Percentiles rank a stretch among this genome's conserved stretches.
phyloP scores from a whole-genome alignment of 1,284 basidiomycete species.

The Cutaneotrichosporon cavernicola region DNA sequence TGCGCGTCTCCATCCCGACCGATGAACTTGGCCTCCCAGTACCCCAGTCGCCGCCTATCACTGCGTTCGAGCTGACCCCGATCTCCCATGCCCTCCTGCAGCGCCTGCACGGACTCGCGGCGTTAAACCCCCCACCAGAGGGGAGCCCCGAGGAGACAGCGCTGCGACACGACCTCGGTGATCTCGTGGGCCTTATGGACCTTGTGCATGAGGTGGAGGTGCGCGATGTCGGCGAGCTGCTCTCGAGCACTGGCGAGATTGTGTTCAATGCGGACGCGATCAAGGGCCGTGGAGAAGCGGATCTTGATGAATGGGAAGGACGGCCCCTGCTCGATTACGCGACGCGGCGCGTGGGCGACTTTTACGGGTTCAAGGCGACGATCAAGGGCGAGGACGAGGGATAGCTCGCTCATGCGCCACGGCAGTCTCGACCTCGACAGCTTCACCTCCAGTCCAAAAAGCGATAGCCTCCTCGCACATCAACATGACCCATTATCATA shows the following conservation, averaged over 20 bases:
- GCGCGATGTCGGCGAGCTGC: slow-evolving; percentile 15
- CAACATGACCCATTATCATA: neutral
- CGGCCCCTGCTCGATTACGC: slow-evolving; percentile 23
- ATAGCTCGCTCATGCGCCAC: neutral
- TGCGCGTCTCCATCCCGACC: slow-evolving; percentile 12
- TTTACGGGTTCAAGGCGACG: slow-evolving; percentile 22
- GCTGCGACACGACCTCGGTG: slow-evolving; percentile 23
- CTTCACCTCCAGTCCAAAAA: neutral
- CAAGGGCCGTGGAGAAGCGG: neutral
- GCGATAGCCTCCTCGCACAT: neutral
- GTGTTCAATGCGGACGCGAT: slow-evolving; percentile 9
- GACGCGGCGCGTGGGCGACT: slow-evolving; percentile 26
- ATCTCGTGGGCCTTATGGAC: slow-evolving; percentile 32
- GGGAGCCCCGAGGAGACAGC: slow-evolving; percentile 16
- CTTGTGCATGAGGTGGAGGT: slow-evolving; percentile 23
- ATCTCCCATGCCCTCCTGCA: slow-evolving; percentile 18
- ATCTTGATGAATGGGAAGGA: slow-evolving; percentile 8
- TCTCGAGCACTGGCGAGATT: slow-evolving; percentile 19
- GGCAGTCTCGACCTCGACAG: neutral
- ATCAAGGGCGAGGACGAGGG: neutral
- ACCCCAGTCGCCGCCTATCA: slow-evolving; percentile 16
- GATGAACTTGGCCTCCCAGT: slow-evolving; percentile 18
- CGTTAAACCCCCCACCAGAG: slow-evolving; percentile 21
- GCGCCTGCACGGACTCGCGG: slow-evolving; percentile 22
- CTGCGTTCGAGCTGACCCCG: slow-evolving; percentile 10